Evolutionary conservation across 2,329 filamentous ascomycete species (phyloP).

Genomic region (Beauveria rudraprayagi): DNA sequence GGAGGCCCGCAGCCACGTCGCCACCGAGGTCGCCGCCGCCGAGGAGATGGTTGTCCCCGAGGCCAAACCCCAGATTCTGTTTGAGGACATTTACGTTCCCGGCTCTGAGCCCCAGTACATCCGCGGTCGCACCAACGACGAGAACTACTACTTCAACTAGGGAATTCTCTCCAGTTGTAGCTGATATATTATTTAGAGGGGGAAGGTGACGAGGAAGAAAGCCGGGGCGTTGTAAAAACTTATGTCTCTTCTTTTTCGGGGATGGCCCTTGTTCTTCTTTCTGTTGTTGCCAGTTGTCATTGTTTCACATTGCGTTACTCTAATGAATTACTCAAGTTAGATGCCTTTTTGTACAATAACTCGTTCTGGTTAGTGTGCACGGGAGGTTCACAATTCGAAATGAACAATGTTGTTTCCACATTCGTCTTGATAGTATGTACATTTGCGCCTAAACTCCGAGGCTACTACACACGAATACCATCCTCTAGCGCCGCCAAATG

Average conservation of each 20-base stretch:
- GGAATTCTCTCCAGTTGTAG: constrained; percentile 18
- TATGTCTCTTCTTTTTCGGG: not conserved
- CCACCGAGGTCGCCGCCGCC: constrained; percentile 80
- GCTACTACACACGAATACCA: too few species aligned
- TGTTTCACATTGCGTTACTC: not conserved
- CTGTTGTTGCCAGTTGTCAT: not conserved
- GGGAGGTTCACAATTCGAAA: not conserved
- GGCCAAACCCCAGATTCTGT: constrained; percentile 72
- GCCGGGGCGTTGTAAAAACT: not conserved
- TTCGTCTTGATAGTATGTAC: too few species aligned
- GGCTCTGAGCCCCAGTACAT: constrained; percentile 84
- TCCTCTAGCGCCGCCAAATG: too few species aligned
- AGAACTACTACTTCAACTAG: constrained; percentile 84
- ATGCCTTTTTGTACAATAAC: constrained; percentile 11
- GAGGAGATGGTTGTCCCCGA: constrained; percentile 84
- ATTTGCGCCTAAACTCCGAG: too few species aligned
- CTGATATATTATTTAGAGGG: not conserved
- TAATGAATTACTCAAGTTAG: constrained; percentile 8
- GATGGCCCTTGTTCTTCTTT: not conserved
- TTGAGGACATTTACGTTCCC: constrained; percentile 90
- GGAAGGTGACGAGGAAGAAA: not conserved
- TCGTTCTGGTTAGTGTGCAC: constrained; percentile 1
- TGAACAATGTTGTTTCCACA: not conserved
- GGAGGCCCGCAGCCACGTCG: constrained; percentile 76
- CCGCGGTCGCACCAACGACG: constrained; percentile 79